These are phyloP conservation scores for Osmozyma mogii DNA, from an alignment of 805 yeast genomes.

Conservation along the genomic window DNA sequence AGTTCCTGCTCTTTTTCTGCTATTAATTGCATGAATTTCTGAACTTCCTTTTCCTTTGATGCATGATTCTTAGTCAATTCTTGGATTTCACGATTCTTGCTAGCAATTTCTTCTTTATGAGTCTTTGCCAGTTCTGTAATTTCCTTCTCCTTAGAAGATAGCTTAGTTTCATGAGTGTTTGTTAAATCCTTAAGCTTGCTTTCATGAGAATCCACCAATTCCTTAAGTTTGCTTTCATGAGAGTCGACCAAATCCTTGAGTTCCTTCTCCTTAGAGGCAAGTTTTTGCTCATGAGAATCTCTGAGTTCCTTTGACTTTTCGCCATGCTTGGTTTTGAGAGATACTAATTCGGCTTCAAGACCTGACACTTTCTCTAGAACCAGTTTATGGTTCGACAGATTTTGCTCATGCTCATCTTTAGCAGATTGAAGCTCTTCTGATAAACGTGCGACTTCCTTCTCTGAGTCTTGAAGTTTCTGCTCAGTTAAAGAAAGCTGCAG, in stretches of 20 bases:
- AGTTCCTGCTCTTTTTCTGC: not conserved
- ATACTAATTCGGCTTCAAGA: not conserved
- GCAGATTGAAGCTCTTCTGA: not conserved
- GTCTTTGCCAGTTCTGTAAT: slow-evolving; percentile 8
- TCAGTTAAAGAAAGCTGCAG: slow-evolving; percentile 1
- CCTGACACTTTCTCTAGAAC: not conserved
- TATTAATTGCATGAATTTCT: not conserved
- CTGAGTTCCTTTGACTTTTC: not conserved
- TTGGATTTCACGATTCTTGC: not conserved
- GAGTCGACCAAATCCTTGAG: not conserved
- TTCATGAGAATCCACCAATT: no score
- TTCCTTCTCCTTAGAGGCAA: not conserved
- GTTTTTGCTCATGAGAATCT: slow-evolving; percentile 1
- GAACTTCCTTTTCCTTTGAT: not conserved
- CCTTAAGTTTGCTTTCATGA: not conserved
- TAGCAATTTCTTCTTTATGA: not conserved
- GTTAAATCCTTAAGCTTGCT: no score
- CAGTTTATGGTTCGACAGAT: not conserved
- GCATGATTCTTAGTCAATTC: not conserved
- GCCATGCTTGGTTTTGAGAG: not conserved
- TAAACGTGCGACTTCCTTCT: not conserved
- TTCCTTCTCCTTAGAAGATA: slow-evolving; percentile 6
- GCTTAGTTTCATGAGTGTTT: no score
- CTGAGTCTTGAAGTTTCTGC: not conserved
- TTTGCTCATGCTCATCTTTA: not conserved